Conservation (phyloP, 495 filamentous ascomycete genomes). For the Mycothermus thermophilus region DNA sequence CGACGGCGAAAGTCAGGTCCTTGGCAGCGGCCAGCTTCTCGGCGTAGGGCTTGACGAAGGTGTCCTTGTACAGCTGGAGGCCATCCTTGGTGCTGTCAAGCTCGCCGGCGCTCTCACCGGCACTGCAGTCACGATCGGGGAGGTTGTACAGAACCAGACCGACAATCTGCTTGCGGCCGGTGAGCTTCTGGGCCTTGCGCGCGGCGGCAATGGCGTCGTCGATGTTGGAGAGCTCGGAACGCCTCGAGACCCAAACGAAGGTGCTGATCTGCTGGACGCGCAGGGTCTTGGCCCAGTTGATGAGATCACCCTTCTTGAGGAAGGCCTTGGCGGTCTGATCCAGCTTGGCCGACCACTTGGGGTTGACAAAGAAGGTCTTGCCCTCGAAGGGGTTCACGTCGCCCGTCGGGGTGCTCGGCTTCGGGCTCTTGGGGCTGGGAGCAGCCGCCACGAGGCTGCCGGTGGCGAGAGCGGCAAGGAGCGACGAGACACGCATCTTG, state of each 20-base stretch:
- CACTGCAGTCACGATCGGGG: conserved; percentile 52
- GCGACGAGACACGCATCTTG: conserved; percentile 9
- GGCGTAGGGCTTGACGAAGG: conserved; percentile 41
- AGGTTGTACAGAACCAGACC: conserved; percentile 50
- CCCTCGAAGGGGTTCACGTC: conserved; percentile 37
- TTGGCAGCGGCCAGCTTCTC: conserved; percentile 15
- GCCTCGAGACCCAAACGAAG: conserved; percentile 38
- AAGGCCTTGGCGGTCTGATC: conserved; percentile 32
- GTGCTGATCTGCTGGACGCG: conserved; percentile 38
- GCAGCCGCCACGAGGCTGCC: conserved; percentile 8
- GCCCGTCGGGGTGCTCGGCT: background rate
- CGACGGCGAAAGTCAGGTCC: conserved; percentile 26
- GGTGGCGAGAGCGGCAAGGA: conserved; percentile 10
- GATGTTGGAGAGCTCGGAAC: conserved; percentile 24
- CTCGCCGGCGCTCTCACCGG: conserved; percentile 48
- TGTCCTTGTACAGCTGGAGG: conserved; percentile 41
- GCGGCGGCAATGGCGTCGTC: conserved; percentile 35
- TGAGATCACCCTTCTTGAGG: conserved; percentile 21
- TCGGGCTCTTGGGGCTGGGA: conserved; percentile 1
- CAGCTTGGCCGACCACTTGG: conserved; percentile 38
- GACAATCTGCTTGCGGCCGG: conserved; percentile 29
- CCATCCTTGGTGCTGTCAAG: conserved; percentile 35
- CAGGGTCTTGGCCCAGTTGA: conserved; percentile 19
- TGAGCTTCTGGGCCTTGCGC: conserved; percentile 28
- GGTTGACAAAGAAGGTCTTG: conserved; percentile 40